Conservation (phyloP, 352 stramenopile genomes). For the Phytophthora pluvialis region DNA sequence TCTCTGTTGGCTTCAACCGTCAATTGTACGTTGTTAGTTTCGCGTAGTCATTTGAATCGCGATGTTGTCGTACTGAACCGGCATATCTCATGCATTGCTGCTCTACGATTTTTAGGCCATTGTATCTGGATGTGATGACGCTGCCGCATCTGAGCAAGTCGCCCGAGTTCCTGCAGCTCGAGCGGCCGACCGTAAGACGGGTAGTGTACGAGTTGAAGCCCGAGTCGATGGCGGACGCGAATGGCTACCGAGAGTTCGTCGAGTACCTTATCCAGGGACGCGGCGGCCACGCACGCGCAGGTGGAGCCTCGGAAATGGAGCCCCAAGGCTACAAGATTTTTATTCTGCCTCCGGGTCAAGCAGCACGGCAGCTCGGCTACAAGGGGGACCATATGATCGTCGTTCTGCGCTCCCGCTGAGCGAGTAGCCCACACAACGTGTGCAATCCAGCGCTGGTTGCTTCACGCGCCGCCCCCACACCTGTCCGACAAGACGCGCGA, state of each 20-base stretch:
- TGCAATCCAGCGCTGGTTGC: constrained; percentile 4
- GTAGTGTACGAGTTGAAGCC: constrained; percentile 77
- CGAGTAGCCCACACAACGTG: background rate
- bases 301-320: constrained; percentile 67
- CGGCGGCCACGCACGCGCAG: constrained; percentile 52
- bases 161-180: constrained; percentile 69
- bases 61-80: background rate
- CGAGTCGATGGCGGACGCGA: constrained; percentile 54
- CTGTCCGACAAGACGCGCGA: constrained; percentile 18
- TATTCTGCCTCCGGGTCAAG: constrained; percentile 70
- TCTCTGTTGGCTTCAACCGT: constrained; percentile 33
- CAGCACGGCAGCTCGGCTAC: constrained; percentile 73
- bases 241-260: constrained; percentile 67
- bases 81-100: constrained; percentile 14
- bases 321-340: constrained; percentile 76
- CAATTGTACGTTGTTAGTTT: constrained; percentile 32
- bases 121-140: constrained; percentile 66
- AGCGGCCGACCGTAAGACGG: constrained; percentile 52
- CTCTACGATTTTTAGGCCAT: constrained; percentile 42
- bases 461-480: background rate
- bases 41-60: background rate
- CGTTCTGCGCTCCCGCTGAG: constrained; percentile 57
- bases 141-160: constrained; percentile 69
- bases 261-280: constrained; percentile 70
- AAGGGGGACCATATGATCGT: constrained; percentile 73